Percentiles rank a stretch among this genome's conserved stretches.
These are phyloP conservation scores for Saccharomycopsis crataegensis DNA, from an alignment of 1,139 yeast species.

Conservation along the genomic window DNA sequence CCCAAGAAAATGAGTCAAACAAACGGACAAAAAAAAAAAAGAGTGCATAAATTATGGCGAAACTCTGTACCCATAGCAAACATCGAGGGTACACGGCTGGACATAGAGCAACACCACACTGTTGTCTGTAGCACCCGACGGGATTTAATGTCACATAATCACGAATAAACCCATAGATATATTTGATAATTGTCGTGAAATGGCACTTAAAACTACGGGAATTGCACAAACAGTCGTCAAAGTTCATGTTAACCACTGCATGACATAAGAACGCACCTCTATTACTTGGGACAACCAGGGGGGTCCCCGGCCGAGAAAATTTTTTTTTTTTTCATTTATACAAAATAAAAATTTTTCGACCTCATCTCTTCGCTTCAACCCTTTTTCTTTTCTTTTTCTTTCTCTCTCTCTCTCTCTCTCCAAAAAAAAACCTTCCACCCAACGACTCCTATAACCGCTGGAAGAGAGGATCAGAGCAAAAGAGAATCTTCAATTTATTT, in stretches of 20 bases:
- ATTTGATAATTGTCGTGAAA: too few relatives aligned
- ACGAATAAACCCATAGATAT: too few relatives aligned
- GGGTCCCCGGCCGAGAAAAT: background rate
- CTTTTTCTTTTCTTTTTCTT: background rate
- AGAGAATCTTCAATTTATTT: background rate
- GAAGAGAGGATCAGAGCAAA: background rate
- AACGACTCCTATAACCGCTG: background rate
- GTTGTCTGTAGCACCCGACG: too few relatives aligned
- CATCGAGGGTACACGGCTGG: too few relatives aligned
- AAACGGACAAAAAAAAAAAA: too few relatives aligned
- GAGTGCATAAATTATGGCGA: too few relatives aligned
- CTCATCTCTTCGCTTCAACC: background rate
- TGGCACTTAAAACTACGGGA: too few relatives aligned
- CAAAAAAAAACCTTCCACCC: slow-evolving; percentile 2
- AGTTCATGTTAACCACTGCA: background rate
- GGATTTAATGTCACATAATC: too few relatives aligned
- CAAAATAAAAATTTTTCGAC: background rate
- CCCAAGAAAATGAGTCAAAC: too few relatives aligned
- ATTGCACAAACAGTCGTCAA: too few relatives aligned
- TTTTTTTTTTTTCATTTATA: background rate
- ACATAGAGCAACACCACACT: too few relatives aligned
- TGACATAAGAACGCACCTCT: background rate
- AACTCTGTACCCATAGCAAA: too few relatives aligned
- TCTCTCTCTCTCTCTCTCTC: slow-evolving; percentile 6
- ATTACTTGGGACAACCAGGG: background rate